Base-by-base conservation (phyloP, 305 asterid genomes). In the Solanum hybrid region DNA sequence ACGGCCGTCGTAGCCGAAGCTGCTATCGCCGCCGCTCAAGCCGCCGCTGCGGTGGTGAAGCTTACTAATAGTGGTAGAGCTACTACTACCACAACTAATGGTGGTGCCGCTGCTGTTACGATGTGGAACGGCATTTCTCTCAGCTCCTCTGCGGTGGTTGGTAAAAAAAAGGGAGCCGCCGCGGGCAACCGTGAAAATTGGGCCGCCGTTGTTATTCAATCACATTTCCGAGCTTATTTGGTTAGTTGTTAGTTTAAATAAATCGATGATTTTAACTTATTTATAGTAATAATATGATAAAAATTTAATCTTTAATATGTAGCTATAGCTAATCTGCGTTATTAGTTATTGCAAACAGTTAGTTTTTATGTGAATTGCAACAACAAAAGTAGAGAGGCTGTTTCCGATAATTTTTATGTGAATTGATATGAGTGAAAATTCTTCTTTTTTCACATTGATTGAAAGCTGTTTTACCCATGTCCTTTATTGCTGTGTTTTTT, bases 171-270 rank as follows among this genome's bases (percentile, higher is more conserved):
- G 8, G 84, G 89, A 75, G 92, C 28, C 7, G 79, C 89, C 24
- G 76, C 87, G 89, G 93, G 90, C 42, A 89, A 35, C 88, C 93
- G 89, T 35, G 94, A 92, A 91, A 93, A 89, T 77, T 51, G 93
- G 92, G 99, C 99, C n/a, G 99, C 98, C 86, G 95, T 96, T 90
- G 90, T 86, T 90, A 95, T 97, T 75, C 99, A 97, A 92, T 93
- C 99, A 2, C 96, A 93, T 92, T 97, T 96, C 64, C 99, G 99
- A 29, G 96, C 95, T 13, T 95, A 96, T 89, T 93, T 97, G 99
- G 99, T 97, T 74, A 89, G 97, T 93, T 1, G 67, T 89, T 89
- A 22, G 8, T 71, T 14, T 35, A 71, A n/a, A 22, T 73, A 42
- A 8, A 1, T 28, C 0, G 61, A 1, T 13, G 36, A 5, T 73